Evolutionary conservation across 2,329 filamentous ascomycete genomes (phyloP).

Genomic region (Aureobasidium namibiae): DNA sequence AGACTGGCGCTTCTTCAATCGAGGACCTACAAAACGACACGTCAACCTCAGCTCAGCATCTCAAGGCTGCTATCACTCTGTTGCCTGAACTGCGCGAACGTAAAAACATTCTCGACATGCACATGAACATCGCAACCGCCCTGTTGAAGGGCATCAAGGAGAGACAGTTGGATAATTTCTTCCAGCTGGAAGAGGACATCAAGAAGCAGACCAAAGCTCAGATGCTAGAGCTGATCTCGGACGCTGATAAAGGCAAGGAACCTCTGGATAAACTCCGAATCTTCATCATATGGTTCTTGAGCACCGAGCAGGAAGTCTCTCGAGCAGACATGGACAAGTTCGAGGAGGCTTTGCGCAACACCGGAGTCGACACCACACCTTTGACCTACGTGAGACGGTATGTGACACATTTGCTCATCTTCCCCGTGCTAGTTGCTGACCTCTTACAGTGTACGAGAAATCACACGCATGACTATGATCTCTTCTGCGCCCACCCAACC

Average conservation of each 20-base stretch:
- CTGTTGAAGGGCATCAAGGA: conserved; percentile 79
- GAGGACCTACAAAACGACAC: conserved; percentile 90
- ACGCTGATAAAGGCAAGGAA: conserved; percentile 71
- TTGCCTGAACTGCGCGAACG: conserved; percentile 86
- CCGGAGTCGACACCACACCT: conserved; percentile 67
- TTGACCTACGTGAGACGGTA: conserved; percentile 81
- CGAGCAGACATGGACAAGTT: conserved; percentile 78
- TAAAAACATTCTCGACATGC: conserved; percentile 91
- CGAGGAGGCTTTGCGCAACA: conserved; percentile 69
- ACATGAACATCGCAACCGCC: conserved; percentile 94
- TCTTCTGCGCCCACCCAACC: conserved; percentile 67
- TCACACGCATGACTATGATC: conserved; percentile 97
- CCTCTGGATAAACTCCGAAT: conserved; percentile 83
- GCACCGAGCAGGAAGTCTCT: conserved; percentile 80
- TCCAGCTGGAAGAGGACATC: conserved; percentile 87
- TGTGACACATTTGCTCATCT: conserved; percentile 24
- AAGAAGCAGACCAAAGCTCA: conserved; percentile 86
- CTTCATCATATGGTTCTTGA: conserved; percentile 95
- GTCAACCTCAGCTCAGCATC: conserved; percentile 79
- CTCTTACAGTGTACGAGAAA: conserved; percentile 64
- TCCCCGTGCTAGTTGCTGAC: background rate
- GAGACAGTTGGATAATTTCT: conserved; percentile 90
- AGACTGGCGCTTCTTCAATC: conserved; percentile 84
- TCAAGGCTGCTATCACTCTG: conserved; percentile 91
- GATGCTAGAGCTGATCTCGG: conserved; percentile 77